Percentiles rank a stretch among this genome's conserved stretches.
Evolutionary conservation across 1,139 yeast genomes (phyloP).

Genomic region (Candida sp.): DNA sequence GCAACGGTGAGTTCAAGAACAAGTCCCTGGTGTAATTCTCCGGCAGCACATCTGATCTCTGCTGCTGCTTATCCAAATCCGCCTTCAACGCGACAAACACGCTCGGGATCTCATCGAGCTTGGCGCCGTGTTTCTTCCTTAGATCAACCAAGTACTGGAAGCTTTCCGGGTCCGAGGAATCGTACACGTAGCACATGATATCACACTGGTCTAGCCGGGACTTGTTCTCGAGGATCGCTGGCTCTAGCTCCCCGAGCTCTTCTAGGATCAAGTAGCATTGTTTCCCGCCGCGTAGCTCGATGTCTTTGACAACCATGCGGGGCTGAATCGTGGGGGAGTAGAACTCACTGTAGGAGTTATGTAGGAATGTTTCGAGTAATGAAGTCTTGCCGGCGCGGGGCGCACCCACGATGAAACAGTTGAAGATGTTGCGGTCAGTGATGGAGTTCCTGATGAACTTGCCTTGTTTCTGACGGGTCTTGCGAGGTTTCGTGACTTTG

Average conservation of each 20-base stretch:
- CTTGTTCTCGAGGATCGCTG: slow-evolving; percentile 77
- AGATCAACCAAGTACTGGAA: slow-evolving; percentile 82
- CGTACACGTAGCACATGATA: slow-evolving; percentile 87
- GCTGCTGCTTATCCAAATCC: slow-evolving; percentile 94
- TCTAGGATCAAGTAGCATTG: slow-evolving; percentile 92
- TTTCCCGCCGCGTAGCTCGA: slow-evolving; percentile 94
- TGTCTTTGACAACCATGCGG: slow-evolving; percentile 84
- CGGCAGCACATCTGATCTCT: slow-evolving; percentile 83
- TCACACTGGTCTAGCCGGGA: slow-evolving; percentile 85
- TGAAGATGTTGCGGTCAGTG: slow-evolving; percentile 86
- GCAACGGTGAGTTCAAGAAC: slow-evolving; percentile 70
- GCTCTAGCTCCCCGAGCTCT: slow-evolving; percentile 87
- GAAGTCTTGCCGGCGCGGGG: slow-evolving; percentile 88
- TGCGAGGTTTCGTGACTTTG: slow-evolving; percentile 82
- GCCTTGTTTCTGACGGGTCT: slow-evolving; percentile 65
- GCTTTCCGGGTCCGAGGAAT: slow-evolving; percentile 95
- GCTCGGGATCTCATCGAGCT: slow-evolving; percentile 73
- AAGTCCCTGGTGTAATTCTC: slow-evolving; percentile 79
- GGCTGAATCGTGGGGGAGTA: slow-evolving; percentile 88
- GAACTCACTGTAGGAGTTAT: slow-evolving; percentile 68
- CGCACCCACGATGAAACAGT: slow-evolving; percentile 87
- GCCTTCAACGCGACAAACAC: slow-evolving; percentile 94
- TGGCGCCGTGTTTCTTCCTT: slow-evolving; percentile 55
- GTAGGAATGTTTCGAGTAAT: slow-evolving; percentile 78
- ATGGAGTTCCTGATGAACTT: slow-evolving; percentile 70